Base-by-base conservation (phyloP, 805 yeast genomes). In the Yarrowia phangngaensis region DNA sequence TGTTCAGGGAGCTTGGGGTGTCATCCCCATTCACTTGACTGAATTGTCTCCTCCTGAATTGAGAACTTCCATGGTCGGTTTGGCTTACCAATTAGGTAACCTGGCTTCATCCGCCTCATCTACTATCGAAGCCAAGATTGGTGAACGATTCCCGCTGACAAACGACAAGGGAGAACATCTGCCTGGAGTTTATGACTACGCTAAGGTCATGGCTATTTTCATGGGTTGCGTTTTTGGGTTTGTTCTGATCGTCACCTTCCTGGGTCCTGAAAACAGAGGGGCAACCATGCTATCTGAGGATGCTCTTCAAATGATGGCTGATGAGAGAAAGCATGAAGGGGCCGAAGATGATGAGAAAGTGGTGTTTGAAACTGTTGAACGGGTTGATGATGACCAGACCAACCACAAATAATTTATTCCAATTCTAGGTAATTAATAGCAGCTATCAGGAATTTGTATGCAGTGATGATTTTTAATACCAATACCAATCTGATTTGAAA, bases 41-140 rank as follows among this genome's bases (percentile, higher is more conserved):
- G 89, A 82, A 62, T 67, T 82, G 38, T 74, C 84, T 11, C 82
- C 80, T 51, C 80, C 83, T n/a, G 75, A 76, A 24, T 75, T 76
- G 61, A 70, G 84, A 58, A 70, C 85, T 1, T 70, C 81, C 54
- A 71, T 80, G 41, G 73, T 74, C 49, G 84, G 87, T 49, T 63
- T 78, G 19, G 72, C 78, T 8, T 82, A 82, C 60, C 88, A 82
- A 64, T 70, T 82, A 52, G 88, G 88, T 67, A 82, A 82, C 62
- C 70, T 82, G 58, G 84, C 81, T 0, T 76, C 84, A 3, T 74
- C 83, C 15, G 87, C 86, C 1, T 75, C 84, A 3, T 73, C 82
- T 14, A 82, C 89, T 6, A 82, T 82, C 53, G 86, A 82, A 62
- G 67, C 85, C 2, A 68, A 71, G n/a, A 65, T 79, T 34, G 82